Evolutionary conservation across 306 rosid species (phyloP).

Genomic region (Fragaria iinumae): DNA sequence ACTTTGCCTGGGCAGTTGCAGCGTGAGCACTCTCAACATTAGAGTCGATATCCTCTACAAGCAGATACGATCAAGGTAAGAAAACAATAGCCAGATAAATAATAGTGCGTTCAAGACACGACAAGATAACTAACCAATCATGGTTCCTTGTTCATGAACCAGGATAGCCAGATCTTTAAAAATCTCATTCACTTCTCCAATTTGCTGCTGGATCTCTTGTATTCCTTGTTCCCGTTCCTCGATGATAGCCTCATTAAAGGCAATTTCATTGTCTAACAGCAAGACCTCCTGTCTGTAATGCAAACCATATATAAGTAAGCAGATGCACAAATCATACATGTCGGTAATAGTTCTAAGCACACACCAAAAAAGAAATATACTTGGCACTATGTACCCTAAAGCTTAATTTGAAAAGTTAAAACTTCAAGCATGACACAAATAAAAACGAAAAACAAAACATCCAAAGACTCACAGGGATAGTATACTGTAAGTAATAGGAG

Average conservation of each 20-base stretch:
- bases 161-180: constrained; percentile 93
- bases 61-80: constrained; percentile 26
- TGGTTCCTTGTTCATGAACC: constrained; percentile 92
- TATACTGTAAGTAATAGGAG: neutral
- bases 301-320: constrained; percentile 24
- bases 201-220: constrained; percentile 93
- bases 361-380: neutral
- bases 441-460: neutral
- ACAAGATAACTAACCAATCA: constrained; percentile 57
- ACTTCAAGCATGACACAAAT: neutral
- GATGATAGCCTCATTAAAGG: constrained; percentile 91
- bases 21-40: constrained; percentile 75
- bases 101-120: constrained; percentile 11
- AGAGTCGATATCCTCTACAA: constrained; percentile 81
- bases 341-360: neutral
- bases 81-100: constrained; percentile 21
- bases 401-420: neutral
- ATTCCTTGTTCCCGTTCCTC: constrained; percentile 98
- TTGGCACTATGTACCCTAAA: neutral
- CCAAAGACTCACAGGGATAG: neutral
- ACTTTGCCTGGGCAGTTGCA: constrained; percentile 68
- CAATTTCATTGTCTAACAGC: constrained; percentile 81
- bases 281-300: constrained; percentile 80
- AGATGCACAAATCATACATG: neutral
- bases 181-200: constrained; percentile 94